Evolutionary conservation across 768 basidiomycete genomes (phyloP), one percentile per base, ranked within the genome.

Genomic region (Trametes cingulata): DNA sequence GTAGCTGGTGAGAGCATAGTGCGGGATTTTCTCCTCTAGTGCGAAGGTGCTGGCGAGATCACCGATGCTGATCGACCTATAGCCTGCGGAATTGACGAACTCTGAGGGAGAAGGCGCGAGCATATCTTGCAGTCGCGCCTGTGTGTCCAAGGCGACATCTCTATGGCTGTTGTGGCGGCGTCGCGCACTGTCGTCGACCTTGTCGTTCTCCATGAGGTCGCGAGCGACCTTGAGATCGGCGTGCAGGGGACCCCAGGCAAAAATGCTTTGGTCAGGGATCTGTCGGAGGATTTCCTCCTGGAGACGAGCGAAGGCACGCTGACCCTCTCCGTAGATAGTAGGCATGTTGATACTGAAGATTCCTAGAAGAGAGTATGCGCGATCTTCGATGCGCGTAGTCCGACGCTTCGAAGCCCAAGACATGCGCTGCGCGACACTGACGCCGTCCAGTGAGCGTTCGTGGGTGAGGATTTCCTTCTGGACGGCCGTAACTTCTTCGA

Each of bases 341-440:
- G 24, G 6, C 22, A 54, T 22, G 24, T 27, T 40, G 25, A 54
- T 33, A n/a, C 25, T 14, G 42, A 54, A 54, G 25, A 54, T 42
- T 4, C 53, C 53, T 9, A 54, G 9, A n/a, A 54, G 53, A 6
- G 40, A 54, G 33, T 54, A 54, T 9, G 53, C 53, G 6, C 19
- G 19, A 20, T 54, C 53, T 27, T 54, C 53, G 7, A 54, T 19
- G 17, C 42, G 37, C 3, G 40, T 43, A 3, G 53, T 33, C 19
- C 12, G 3, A 9, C 53, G 40, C 2, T 19, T 29, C 36, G 53
- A 25, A 8, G 53, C 53, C 53, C 53, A 54, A 8, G 40, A 39
- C 40, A 54, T 25, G 12, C 47, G 19, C 13, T n/a, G 47, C 15
- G 47, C 47, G 5, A 48, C 47, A 27, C 47, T 48, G 42, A 43